Conservation (phyloP, 2,329 filamentous ascomycete genomes). For the Pseudogymnoascus pannorum region DNA sequence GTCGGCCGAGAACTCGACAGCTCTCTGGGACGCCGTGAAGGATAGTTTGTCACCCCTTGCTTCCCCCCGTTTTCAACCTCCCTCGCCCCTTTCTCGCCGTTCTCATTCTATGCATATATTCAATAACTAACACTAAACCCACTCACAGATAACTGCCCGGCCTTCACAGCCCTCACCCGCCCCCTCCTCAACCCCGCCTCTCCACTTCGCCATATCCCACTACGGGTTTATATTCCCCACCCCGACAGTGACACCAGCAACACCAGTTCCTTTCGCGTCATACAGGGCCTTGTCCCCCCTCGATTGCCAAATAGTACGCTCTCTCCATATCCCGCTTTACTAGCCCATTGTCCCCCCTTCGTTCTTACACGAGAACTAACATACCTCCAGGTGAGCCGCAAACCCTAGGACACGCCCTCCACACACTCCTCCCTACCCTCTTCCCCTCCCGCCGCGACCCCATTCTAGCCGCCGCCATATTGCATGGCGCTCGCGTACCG, state of each 20-base stretch:
- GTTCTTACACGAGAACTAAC: neutral
- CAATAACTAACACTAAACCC: slow-evolving; percentile 7
- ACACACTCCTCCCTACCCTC: slow-evolving; percentile 65
- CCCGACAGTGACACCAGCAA: slow-evolving; percentile 32
- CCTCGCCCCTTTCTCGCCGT: neutral
- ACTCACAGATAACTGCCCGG: slow-evolving; percentile 57
- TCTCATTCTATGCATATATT: neutral
- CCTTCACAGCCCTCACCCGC: slow-evolving; percentile 67
- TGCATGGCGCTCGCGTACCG: slow-evolving; percentile 80
- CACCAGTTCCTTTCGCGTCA: slow-evolving; percentile 55
- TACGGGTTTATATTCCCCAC: slow-evolving; percentile 50
- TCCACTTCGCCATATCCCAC: slow-evolving; percentile 72
- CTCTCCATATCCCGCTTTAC: neutral
- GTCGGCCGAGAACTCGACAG: slow-evolving; percentile 59
- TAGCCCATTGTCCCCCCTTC: too few relatives aligned
- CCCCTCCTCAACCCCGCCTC: slow-evolving; percentile 70
- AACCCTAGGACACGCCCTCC: slow-evolving; percentile 71
- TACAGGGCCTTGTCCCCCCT: slow-evolving; percentile 67
- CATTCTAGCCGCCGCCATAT: slow-evolving; percentile 71
- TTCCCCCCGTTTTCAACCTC: neutral
- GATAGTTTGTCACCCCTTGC: slow-evolving; percentile 39
- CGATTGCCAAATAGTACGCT: slow-evolving; percentile 30
- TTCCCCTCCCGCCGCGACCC: slow-evolving; percentile 84
- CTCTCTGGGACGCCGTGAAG: slow-evolving; percentile 58
- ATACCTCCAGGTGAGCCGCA: slow-evolving; percentile 44